A percentile compares a stretch with the other conserved stretches of the same genome.
Evolutionary conservation across 805 yeast genomes (phyloP).

Genomic region (Kregervanrija delftensis): DNA sequence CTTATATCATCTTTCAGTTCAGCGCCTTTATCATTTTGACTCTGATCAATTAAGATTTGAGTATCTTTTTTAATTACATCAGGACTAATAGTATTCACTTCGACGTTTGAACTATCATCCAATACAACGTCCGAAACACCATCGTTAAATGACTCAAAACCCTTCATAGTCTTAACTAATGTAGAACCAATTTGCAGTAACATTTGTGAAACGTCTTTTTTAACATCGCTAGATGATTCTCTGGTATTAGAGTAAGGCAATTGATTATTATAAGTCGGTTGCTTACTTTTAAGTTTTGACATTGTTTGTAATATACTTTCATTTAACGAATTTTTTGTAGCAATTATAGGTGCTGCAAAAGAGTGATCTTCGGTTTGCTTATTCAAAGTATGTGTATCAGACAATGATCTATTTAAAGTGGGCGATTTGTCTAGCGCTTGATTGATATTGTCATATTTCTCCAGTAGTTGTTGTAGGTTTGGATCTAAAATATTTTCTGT

Average conservation of each 20-base stretch:
- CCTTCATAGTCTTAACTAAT: neutral
- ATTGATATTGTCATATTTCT: constrained; percentile 34
- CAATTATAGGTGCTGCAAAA: constrained; percentile 15
- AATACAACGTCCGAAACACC: too few species aligned
- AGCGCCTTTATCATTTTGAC: constrained; percentile 5
- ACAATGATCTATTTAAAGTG: too few species aligned
- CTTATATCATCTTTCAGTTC: neutral
- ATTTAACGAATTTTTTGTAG: constrained; percentile 20
- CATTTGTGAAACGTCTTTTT: constrained; percentile 20
- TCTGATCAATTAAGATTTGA: neutral
- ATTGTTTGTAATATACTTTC: constrained; percentile 30
- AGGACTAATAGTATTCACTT: too few species aligned
- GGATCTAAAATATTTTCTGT: constrained; percentile 23
- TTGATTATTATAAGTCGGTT: neutral
- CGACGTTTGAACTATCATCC: too few species aligned
- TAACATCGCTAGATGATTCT: neutral
- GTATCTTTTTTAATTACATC: too few species aligned
- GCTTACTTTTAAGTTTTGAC: constrained; percentile 29
- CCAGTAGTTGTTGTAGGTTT: constrained; percentile 25
- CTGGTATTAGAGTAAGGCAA: too few species aligned
- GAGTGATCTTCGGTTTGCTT: constrained; percentile 8
- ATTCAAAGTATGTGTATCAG: constrained; percentile 12
- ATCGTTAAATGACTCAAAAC: too few species aligned
- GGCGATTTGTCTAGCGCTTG: too few species aligned
- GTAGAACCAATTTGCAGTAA: constrained; percentile 19